A percentile compares a stretch with the other conserved stretches of the same genome.
phyloP scores from a whole-genome alignment of 192 early-diverging fungal species.

The Coemansia sp. region DNA sequence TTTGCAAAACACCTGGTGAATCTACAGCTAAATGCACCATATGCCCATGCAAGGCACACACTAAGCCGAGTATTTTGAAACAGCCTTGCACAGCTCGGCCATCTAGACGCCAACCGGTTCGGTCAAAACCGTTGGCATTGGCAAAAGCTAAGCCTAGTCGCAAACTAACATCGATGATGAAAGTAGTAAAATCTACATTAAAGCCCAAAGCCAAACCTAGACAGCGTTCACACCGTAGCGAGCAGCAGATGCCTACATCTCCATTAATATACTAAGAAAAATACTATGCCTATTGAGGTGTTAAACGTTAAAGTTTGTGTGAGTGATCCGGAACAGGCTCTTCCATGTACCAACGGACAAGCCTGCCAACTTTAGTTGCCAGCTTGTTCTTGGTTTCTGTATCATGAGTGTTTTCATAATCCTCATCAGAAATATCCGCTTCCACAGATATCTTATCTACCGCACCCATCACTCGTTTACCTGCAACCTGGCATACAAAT shows the following conservation, averaged over 20 bases:
- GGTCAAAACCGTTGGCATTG: background rate
- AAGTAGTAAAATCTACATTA: conserved; percentile 31
- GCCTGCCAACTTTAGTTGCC: conserved; percentile 28
- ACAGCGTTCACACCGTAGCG: conserved; percentile 4
- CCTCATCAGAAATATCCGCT: background rate
- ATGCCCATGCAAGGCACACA: background rate
- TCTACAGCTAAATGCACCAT: no score
- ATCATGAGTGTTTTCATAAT: no score
- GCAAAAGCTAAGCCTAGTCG: conserved; percentile 1
- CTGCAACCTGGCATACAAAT: conserved; percentile 51
- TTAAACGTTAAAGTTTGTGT: no score
- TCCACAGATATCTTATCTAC: conserved; percentile 36
- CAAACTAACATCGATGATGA: conserved; percentile 46
- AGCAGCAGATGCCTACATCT: conserved; percentile 15
- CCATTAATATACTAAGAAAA: conserved; percentile 9
- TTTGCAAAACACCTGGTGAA: no score
- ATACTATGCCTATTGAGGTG: no score
- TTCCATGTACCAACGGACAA: conserved; percentile 52
- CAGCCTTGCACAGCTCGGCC: conserved; percentile 8
- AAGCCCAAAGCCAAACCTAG: conserved; percentile 2
- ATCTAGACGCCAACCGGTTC: background rate
- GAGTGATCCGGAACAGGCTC: background rate
- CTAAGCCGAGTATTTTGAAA: background rate
- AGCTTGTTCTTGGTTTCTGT: background rate
- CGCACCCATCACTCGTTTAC: conserved; percentile 52